Evolutionary conservation across 2,329 filamentous ascomycete genomes (phyloP), one percentile per base, ranked within the genome.

Genomic region (Fusarium sublunatum): DNA sequence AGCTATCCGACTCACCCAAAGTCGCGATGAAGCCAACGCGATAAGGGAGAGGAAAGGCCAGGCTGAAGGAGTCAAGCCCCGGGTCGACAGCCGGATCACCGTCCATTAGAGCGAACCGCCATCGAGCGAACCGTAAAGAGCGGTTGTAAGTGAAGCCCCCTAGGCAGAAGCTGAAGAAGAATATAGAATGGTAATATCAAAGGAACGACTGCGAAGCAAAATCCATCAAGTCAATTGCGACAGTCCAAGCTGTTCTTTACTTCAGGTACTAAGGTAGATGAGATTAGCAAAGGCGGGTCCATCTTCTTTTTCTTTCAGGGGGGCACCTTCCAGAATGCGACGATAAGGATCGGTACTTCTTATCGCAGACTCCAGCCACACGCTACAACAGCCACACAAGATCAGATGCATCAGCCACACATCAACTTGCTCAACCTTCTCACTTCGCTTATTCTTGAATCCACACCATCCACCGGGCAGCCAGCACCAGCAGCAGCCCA

Each of bases 31-130:
- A 86, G 59, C 92, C 92, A 57, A 97, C 88, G 67, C 94, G 89
- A 76, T 94, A 97, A 39, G 95, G 94, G 60, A 98, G 83, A 48
- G 94, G 95, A 67, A 98, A 89, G 64, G 91, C 83, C 74, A 91
- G 82, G 84, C 91, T 93, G 83, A 97, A 95, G 77, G 87, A 85
- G 83, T 97, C 93, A 77, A 96, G 86, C 79, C 82, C 78, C 60
- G 82, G 76, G 79, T 91, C 88, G 70, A 91, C 88, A 70, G 86
- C 85, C 60, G 88, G 86, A 81, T 91, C 89, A 79, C 87, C 88
- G 79, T 91, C 89, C 89, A 91, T 91, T 68, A 59, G 41, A 62
- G 50, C 69, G 55, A 69, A 55, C 55, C 61, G 61, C 67, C 69
- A 71, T 71, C 61, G 67, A 60, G 46, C 48, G 52, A 48, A 58